These are phyloP conservation scores for Gracilaria gracilis DNA, from an alignment of 23 red algal species.

Conservation along the genomic window DNA sequence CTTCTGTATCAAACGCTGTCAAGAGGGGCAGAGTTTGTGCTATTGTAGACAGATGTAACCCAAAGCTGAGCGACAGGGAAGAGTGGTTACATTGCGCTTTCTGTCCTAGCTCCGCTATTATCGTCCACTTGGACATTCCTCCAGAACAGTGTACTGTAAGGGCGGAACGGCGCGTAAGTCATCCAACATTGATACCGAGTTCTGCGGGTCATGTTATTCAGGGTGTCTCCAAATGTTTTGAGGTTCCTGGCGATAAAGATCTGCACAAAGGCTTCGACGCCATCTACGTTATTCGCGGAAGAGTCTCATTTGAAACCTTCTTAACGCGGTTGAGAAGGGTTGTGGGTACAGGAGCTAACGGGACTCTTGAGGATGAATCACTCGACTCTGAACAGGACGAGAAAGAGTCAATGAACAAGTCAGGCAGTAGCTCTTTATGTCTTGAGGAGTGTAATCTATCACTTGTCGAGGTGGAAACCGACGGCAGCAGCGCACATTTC, in stretches of 20 bases:
- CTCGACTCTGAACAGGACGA: neutral
- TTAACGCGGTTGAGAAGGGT: neutral
- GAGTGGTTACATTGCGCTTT: neutral
- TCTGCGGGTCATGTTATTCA: neutral
- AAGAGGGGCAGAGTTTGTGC: neutral
- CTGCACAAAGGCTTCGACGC: neutral
- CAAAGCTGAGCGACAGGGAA: neutral
- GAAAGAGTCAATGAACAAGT: too few relatives aligned
- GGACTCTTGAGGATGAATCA: neutral
- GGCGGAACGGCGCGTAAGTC: neutral
- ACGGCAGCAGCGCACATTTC: too few relatives aligned
- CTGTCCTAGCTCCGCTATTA: neutral
- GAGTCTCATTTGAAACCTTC: neutral
- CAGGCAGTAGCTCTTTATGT: too few relatives aligned
- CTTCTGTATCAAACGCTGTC: neutral
- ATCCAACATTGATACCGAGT: conserved; percentile 13
- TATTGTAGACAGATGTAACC: conserved; percentile 20
- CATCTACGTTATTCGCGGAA: conserved; percentile 14
- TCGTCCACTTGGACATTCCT: neutral
- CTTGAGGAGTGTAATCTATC: too few relatives aligned
- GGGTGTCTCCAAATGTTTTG: neutral
- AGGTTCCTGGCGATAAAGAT: neutral
- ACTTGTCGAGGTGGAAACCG: too few relatives aligned
- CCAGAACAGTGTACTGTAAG: neutral
- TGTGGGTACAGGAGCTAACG: neutral